A percentile compares a stretch with the other conserved stretches of the same genome.
phyloP scores from a whole-genome alignment of 2,329 filamentous ascomycete species.

The Colletotrichum sp. region DNA sequence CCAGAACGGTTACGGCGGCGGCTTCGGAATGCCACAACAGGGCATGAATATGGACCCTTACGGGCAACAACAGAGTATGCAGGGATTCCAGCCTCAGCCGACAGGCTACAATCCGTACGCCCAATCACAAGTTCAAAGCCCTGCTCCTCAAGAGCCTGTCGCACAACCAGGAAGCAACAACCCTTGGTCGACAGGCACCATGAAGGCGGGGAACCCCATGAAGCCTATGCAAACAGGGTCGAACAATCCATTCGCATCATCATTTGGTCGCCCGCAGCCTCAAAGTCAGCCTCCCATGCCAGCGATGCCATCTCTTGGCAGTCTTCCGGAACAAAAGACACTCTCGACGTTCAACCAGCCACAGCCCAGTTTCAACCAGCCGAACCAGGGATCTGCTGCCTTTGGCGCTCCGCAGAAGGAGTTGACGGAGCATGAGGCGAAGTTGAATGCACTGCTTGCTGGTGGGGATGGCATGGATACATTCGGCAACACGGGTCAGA shows the following conservation, averaged over 20 bases:
- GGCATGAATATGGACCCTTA: constrained; percentile 76
- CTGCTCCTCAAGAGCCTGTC: constrained; percentile 60
- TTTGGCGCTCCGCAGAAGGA: constrained; percentile 52
- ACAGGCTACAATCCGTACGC: constrained; percentile 61
- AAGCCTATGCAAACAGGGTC: constrained; percentile 90
- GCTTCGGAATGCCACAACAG: constrained; percentile 68
- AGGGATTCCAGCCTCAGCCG: constrained; percentile 54
- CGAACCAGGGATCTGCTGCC: constrained; percentile 28
- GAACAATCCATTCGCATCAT: constrained; percentile 92
- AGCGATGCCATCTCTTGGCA: constrained; percentile 60
- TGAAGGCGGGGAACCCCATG: constrained; percentile 63
- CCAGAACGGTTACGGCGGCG: constrained; percentile 65
- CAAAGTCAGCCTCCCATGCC: constrained; percentile 65
- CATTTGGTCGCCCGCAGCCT: constrained; percentile 67
- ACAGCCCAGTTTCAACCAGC: constrained; percentile 36
- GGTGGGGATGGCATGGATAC: constrained; percentile 94
- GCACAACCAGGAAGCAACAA: constrained; percentile 88
- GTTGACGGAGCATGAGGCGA: constrained; percentile 69
- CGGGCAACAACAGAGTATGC: constrained; percentile 54
- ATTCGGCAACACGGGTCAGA: constrained; percentile 94
- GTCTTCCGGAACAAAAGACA: constrained; percentile 84
- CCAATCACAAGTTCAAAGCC: constrained; percentile 44
- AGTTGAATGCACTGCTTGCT: constrained; percentile 85
- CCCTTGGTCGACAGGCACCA: constrained; percentile 78
- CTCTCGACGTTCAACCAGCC: constrained; percentile 63